Evolutionary conservation across 257 asterid species (phyloP).

Genomic region (Ligustrum vulgare): DNA sequence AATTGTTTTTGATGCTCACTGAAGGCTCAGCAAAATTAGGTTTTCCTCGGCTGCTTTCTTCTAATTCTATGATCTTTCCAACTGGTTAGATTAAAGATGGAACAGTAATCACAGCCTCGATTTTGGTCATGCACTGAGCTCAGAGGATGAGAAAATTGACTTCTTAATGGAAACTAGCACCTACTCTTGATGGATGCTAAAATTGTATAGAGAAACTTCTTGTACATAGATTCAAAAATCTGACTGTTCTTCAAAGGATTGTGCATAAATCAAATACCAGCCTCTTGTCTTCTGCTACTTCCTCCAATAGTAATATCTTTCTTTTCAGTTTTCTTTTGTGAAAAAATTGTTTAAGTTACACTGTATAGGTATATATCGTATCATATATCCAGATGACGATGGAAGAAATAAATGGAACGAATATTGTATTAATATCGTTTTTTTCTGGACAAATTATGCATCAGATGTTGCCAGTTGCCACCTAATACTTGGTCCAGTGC

Average conservation of each 20-base stretch:
- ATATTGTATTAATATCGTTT: too few species aligned
- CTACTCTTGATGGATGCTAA: slow-evolving; percentile 3
- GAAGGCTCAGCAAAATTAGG: not conserved
- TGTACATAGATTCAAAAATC: slow-evolving; percentile 26
- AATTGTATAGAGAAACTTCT: slow-evolving; percentile 30
- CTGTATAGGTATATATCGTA: slow-evolving; percentile 11
- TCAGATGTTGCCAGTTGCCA: too few species aligned
- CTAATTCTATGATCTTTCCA: slow-evolving; percentile 22
- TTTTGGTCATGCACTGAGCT: slow-evolving; percentile 8
- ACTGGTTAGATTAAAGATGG: slow-evolving; percentile 27
- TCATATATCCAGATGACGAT: slow-evolving; percentile 12
- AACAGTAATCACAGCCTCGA: slow-evolving; percentile 16
- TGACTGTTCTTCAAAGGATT: slow-evolving; percentile 22
- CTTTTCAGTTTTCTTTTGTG: too few species aligned
- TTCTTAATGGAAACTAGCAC: slow-evolving; percentile 19
- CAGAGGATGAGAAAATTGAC: slow-evolving; percentile 2
- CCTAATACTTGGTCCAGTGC: too few species aligned
- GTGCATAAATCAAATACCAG: slow-evolving; percentile 38
- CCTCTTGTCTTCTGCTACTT: not conserved
- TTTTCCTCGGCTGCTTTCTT: not conserved
- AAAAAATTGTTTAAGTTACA: slow-evolving; percentile 11
- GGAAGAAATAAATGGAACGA: slow-evolving; percentile 7
- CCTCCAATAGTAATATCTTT: not conserved
- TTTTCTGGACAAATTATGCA: too few species aligned
- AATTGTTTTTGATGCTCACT: slow-evolving; percentile 5